Percentiles rank a stretch among this genome's conserved stretches.
phyloP scores from a whole-genome alignment of 805 yeast genomes.

The Ogataea pignaliae region DNA sequence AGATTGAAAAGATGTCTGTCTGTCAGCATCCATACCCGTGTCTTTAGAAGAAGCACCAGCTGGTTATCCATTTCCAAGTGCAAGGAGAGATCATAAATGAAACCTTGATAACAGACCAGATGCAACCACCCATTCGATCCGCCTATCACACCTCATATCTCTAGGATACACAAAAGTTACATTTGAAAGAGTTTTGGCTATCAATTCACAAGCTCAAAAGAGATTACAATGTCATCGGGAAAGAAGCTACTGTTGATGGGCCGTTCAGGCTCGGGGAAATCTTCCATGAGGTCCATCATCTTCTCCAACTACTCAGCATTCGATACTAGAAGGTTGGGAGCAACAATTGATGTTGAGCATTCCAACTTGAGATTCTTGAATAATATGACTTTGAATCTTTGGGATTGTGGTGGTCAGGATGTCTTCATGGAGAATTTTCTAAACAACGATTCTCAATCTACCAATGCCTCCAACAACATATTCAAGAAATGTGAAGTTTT shows the following conservation, averaged over 20 bases:
- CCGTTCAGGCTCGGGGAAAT: constrained; percentile 95
- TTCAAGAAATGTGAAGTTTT: constrained; percentile 94
- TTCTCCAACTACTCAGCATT: constrained; percentile 95
- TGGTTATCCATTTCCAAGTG: too few relatives aligned
- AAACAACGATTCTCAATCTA: constrained; percentile 40
- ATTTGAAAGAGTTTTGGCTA: too few relatives aligned
- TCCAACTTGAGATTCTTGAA: constrained; percentile 90
- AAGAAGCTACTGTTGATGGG: constrained; percentile 74
- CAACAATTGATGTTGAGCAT: constrained; percentile 98
- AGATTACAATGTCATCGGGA: constrained; percentile 31
- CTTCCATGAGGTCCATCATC: constrained; percentile 95
- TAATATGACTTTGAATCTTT: constrained; percentile 88
- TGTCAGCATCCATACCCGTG: too few relatives aligned
- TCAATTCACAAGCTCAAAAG: too few relatives aligned
- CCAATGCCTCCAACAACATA: constrained; percentile 74
- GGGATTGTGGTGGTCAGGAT: constrained; percentile 99
- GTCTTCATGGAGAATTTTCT: constrained; percentile 89
- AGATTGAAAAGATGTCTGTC: too few relatives aligned
- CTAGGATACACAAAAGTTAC: too few relatives aligned
- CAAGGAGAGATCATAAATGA: too few relatives aligned
- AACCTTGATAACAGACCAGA: too few relatives aligned
- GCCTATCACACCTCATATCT: too few relatives aligned
- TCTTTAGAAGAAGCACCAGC: too few relatives aligned
- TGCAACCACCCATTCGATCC: too few relatives aligned
- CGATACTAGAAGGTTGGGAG: constrained; percentile 92